Evolutionary conservation across 495 filamentous ascomycete species (phyloP), one percentile per base, ranked within the genome.

Genomic region (Melanomma pulvis-pyrius): DNA sequence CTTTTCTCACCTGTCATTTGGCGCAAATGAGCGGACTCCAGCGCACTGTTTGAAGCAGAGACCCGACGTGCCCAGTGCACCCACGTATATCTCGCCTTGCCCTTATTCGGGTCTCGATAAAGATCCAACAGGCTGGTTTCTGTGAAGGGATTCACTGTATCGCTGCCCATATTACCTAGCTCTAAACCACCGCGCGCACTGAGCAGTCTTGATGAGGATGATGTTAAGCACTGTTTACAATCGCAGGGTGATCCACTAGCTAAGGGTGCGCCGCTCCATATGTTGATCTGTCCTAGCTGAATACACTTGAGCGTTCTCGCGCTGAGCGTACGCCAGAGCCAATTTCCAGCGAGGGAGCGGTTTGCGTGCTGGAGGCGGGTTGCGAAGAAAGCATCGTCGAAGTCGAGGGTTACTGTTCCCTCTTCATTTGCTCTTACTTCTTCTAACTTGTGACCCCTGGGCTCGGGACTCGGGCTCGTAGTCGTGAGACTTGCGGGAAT

Each of bases 1-100:
- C 15, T 48, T 15, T 17, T 25, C 21, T 41, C 19, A 11, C 30
- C 9, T 8, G 39, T 15, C 2, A 41, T 2, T 12, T 29, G 6
- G 0, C 13, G 17, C 11, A 46, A 49, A n/a, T 12, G 12, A 21
- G 8, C 39, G 28, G 55, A 41, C 9, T 2, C 19, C 11, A 22
- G 13, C 1, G 54, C 22, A 1, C 15, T 12, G 53, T 68, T 63
- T 6, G 24, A 28, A 21, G 59, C 65, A 8, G 65, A 59, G 8
- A 68, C 28, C 19, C 59, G 19, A 1, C 67, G 30, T 22, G 55
- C 67, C 60, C 61, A 65, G 25, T 65, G 48, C 15, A 69, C 61
- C 67, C 67, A 69, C 22, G 55, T 63, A 53, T 69, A 69, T 28
- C 67, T 64, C 26, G 55, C 67, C 50, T 64, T 64, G 2, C 67